These are phyloP conservation scores for Rutstroemia sp. DNA, from an alignment of 2,329 filamentous ascomycete species.

Conservation along the genomic window DNA sequence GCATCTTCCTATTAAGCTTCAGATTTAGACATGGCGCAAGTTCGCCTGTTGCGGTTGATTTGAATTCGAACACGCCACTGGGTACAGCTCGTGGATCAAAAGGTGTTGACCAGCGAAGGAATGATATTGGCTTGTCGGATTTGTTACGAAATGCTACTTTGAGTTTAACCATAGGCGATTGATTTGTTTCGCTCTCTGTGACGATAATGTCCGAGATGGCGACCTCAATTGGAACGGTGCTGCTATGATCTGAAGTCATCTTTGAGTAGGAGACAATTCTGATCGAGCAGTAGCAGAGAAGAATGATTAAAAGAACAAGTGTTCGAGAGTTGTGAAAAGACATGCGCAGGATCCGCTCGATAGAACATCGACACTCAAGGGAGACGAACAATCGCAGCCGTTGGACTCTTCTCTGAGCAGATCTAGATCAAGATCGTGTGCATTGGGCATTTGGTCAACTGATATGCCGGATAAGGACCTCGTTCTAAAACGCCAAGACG, in stretches of 20 bases:
- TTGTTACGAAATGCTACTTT: slow-evolving; percentile 22
- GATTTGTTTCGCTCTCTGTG: not conserved
- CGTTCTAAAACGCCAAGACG: too few species aligned
- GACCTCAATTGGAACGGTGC: not conserved
- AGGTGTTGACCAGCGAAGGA: slow-evolving; percentile 33
- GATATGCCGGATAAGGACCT: too few species aligned
- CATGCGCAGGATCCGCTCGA: not conserved
- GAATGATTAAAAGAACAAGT: not conserved
- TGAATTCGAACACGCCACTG: slow-evolving; percentile 29
- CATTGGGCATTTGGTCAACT: too few species aligned
- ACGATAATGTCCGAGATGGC: not conserved
- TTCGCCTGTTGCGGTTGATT: slow-evolving; percentile 10
- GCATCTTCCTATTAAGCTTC: slow-evolving; percentile 27
- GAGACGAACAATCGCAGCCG: too few species aligned
- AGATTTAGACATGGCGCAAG: slow-evolving; percentile 15
- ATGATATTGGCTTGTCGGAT: slow-evolving; percentile 24
- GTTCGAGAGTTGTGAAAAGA: not conserved
- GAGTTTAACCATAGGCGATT: slow-evolving; percentile 2
- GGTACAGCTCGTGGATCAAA: slow-evolving; percentile 30
- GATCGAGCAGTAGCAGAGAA: not conserved
- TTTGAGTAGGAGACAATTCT: not conserved
- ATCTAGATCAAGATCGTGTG: too few species aligned
- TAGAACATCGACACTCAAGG: not conserved
- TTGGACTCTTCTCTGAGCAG: too few species aligned
- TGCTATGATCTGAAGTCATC: not conserved